Conservation (phyloP, 108 stramenopile genomes). For the Nitzschia sp. region DNA sequence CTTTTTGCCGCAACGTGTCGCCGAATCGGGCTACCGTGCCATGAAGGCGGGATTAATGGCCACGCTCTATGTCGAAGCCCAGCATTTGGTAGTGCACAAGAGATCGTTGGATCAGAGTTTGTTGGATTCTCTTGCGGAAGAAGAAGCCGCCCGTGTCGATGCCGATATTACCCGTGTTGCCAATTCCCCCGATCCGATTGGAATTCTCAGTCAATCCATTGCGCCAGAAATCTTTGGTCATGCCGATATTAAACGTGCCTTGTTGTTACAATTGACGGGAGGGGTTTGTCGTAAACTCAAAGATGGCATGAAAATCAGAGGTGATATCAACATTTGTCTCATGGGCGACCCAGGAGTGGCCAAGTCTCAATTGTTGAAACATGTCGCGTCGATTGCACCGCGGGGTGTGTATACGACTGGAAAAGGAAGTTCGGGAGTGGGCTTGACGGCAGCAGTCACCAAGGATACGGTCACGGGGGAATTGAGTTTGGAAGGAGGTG, state of each 20-base stretch:
- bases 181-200: constrained; percentile 73
- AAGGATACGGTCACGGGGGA: constrained; percentile 95
- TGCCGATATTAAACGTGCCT: constrained; percentile 96
- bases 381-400: constrained; percentile 93
- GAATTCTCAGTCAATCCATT: constrained; percentile 77
- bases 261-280: constrained; percentile 94
- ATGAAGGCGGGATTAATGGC: constrained; percentile 93
- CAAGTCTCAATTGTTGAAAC: constrained; percentile 98
- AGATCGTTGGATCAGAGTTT: constrained; percentile 82
- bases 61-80: constrained; percentile 92
- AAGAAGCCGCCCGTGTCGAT: constrained; percentile 56
- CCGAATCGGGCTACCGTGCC: constrained; percentile 73
- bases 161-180: constrained; percentile 62
- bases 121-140: constrained; percentile 49
- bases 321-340: constrained; percentile 97
- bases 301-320: constrained; percentile 97
- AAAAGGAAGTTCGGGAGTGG: constrained; percentile 97
- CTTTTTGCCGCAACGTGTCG: constrained; percentile 87
- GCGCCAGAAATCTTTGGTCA: constrained; percentile 99
- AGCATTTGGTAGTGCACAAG: constrained; percentile 86
- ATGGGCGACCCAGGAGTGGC: constrained; percentile 99
- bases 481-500: constrained; percentile 98
- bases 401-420: constrained; percentile 99
- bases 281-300: constrained; percentile 89
- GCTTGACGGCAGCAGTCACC: constrained; percentile 97